Evolutionary conservation across 179 eudicot species (phyloP), one percentile per base, ranked within the genome.

Genomic region (Camellia oleifera): DNA sequence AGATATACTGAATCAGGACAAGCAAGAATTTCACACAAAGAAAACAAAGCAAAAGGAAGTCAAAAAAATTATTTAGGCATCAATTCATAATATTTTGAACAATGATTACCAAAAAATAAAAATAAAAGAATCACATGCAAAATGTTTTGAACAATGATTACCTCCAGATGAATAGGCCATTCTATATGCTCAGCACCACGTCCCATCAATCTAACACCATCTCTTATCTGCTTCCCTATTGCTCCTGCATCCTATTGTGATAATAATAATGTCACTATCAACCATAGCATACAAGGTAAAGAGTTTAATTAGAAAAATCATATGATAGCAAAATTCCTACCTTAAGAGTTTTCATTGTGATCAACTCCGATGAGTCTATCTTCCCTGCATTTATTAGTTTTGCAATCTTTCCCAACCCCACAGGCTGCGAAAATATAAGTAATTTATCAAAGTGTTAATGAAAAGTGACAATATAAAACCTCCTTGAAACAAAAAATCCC

Each of bases 81-180:
- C 45, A 68, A 8, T 48, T 48, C 44, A 4, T n/a, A 13, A n/a
- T 23, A 23, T 60, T 46, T 56, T 5, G 52, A 18, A 10, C 45
- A 57, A 58, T 69, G 57, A 77, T 80, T 85, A 94, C 99, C 99
- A 32, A 32, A 32, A 32, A 4, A 64, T 7, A 9, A 69, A 0
- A 52, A 13, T 15, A 40, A 62, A 46, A 18, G 66, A 4, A 78
- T 14, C 18, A 54, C 9, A 10, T 20, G 45, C 44, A 4, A 18
- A 23, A n/a, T 23, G 44, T 60, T 46, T 56, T 5, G 52, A 18
- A 10, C 45, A 57, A 58, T 69, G 57, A 77, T 80, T 85, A 94
- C 99, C 99, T 95, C 99, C 46, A 94, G 84, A 90, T 95, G 99
- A 86, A 95, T 91, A 17, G 99, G 99, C 99, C 99, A 95, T 53